Evolutionary conservation across 2,329 filamentous ascomycete genomes (phyloP).

Genomic region (Alternaria postmessia): DNA sequence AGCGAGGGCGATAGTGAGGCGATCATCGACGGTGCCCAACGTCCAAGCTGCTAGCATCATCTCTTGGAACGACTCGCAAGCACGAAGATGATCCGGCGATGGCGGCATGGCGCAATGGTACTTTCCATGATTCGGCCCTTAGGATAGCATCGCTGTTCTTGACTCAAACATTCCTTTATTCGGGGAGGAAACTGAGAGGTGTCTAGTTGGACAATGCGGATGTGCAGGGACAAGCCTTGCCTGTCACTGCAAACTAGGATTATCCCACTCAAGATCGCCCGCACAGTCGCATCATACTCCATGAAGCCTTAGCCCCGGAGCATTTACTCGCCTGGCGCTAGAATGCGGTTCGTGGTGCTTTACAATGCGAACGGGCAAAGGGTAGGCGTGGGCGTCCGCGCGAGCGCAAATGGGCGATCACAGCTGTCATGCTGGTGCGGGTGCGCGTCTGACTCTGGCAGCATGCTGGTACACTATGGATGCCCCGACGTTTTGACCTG

Average conservation of each 20-base stretch:
- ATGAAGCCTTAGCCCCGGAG: constrained; percentile 15
- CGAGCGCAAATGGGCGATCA: constrained; percentile 26
- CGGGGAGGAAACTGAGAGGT: constrained; percentile 8
- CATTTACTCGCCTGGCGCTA: constrained; percentile 15
- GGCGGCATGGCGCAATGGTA: constrained; percentile 11
- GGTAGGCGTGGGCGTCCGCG: constrained; percentile 15
- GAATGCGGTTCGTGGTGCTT: constrained; percentile 15
- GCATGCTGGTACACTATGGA: constrained; percentile 14
- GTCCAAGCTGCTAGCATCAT: constrained; percentile 3
- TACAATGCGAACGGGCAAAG: constrained; percentile 18
- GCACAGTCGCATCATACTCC: constrained; percentile 10
- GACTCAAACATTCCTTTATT: constrained; percentile 7
- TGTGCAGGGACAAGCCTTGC: constrained; percentile 11
- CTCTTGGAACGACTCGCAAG: constrained; percentile 1
- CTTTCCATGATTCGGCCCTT: constrained; percentile 16
- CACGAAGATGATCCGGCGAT: constrained; percentile 7
- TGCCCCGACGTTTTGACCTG: constrained; percentile 28
- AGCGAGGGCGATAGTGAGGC: constrained; percentile 15
- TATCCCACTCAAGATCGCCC: constrained; percentile 8
- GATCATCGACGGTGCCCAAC: constrained; percentile 3
- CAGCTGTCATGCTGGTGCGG: constrained; percentile 26
- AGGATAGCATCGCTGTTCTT: neutral
- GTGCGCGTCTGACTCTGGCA: constrained; percentile 16
- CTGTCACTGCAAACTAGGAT: constrained; percentile 5
- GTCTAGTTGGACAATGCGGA: constrained; percentile 10